Percentiles rank a stretch among this genome's conserved stretches.
phyloP scores from a whole-genome alignment of 257 asterid species.

The Marsdenia floribunda region DNA sequence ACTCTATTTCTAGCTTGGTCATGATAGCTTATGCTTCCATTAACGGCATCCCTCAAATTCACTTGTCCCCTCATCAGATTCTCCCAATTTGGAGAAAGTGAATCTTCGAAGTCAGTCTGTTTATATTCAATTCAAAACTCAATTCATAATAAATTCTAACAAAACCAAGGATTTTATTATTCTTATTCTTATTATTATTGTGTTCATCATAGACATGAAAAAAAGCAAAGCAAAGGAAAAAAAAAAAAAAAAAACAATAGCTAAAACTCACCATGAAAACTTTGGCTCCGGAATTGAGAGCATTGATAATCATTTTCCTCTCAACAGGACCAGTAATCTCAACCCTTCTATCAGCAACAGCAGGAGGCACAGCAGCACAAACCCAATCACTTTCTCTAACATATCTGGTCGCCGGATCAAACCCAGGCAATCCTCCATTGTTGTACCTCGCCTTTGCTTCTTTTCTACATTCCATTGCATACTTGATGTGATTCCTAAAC shows the following conservation, averaged over 20 bases:
- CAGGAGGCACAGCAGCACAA: conserved; percentile 62
- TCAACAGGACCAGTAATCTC: conserved; percentile 97
- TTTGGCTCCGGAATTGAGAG: conserved; percentile 94
- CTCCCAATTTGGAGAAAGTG: conserved; percentile 93
- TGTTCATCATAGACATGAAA: no score
- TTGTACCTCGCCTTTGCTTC: conserved; percentile 65
- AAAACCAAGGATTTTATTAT: no score
- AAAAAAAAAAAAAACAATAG: background rate
- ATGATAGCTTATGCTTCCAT: conserved; percentile 67
- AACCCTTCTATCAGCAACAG: conserved; percentile 83
- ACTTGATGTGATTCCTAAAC: conserved; percentile 57
- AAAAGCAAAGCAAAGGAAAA: no score
- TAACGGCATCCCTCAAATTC: conserved; percentile 77
- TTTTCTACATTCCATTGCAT: conserved; percentile 72
- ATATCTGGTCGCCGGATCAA: conserved; percentile 69
- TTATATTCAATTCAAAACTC: background rate
- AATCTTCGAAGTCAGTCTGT: conserved; percentile 97
- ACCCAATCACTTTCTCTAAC: conserved; percentile 74
- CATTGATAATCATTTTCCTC: conserved; percentile 95
- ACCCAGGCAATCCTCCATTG: conserved; percentile 58
- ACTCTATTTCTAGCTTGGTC: conserved; percentile 70
- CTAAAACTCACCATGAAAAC: conserved; percentile 71
- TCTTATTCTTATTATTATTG: no score
- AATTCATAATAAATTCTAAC: background rate
- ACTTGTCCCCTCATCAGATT: conserved; percentile 78